Percentiles rank a stretch among this genome's conserved stretches.
Evolutionary conservation across 169 alveolate genomes (phyloP).

Genomic region (Amoebophrya sp.): DNA sequence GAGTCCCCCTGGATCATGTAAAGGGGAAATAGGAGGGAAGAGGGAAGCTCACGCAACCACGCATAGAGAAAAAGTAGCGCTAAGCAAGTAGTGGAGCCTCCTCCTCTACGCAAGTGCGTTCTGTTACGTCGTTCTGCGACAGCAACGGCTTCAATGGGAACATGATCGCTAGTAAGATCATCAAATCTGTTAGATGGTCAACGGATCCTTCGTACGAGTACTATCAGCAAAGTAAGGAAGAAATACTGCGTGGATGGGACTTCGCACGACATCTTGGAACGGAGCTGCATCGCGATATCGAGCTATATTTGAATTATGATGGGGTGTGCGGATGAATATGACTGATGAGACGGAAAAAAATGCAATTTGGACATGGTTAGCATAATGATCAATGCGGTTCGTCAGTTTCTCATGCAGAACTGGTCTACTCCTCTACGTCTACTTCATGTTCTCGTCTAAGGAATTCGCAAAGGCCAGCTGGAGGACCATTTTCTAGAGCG

Average conservation of each 20-base stretch:
- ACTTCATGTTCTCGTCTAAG: too few species aligned
- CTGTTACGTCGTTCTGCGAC: neutral
- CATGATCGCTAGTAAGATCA: neutral
- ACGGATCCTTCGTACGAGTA: neutral
- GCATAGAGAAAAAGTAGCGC: neutral
- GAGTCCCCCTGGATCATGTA: too few species aligned
- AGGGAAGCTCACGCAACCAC: too few species aligned
- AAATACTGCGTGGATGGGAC: neutral
- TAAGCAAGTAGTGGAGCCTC: neutral
- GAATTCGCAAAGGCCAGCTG: neutral
- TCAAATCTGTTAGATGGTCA: neutral
- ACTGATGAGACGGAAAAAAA: too few species aligned
- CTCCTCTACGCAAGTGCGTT: neutral
- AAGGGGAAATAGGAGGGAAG: too few species aligned
- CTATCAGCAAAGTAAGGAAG: neutral
- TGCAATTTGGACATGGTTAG: too few species aligned
- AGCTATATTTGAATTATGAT: neutral
- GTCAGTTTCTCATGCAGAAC: too few species aligned
- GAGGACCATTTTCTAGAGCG: neutral
- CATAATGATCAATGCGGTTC: too few species aligned
- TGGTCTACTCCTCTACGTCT: too few species aligned
- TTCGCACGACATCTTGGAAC: neutral
- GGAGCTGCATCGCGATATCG: slow-evolving; percentile 9
- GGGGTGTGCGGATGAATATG: too few species aligned
- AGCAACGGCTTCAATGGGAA: neutral